phyloP scores from a whole-genome alignment of 2,329 filamentous ascomycete genomes.

The Teratosphaeria destructans region DNA sequence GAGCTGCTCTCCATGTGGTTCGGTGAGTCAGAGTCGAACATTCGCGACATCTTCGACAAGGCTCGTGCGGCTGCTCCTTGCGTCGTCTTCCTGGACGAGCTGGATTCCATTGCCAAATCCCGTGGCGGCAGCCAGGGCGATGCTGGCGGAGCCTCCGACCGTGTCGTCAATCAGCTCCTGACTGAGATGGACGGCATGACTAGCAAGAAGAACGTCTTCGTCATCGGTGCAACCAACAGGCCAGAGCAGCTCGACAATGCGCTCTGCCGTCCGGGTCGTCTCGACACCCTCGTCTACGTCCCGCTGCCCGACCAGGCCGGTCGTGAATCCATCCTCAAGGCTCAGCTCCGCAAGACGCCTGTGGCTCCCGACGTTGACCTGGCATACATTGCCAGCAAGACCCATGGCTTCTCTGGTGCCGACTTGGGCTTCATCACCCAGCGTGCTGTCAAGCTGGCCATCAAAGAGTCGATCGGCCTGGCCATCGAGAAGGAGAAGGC shows the following conservation, averaged over 20 bases:
- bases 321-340: conserved; percentile 80
- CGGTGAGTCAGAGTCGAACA: conserved; percentile 99
- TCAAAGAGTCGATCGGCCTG: conserved; percentile 84
- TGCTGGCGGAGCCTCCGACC: conserved; percentile 94
- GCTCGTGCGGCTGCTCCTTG: conserved; percentile 95
- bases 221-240: conserved; percentile 97
- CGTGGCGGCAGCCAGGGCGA: conserved; percentile 94
- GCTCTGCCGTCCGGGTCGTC: conserved; percentile 94
- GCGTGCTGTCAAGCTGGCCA: conserved; percentile 96
- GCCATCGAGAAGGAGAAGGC: conserved; percentile 89
- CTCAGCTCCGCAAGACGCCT: conserved; percentile 96
- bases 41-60: conserved; percentile 99
- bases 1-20: conserved; percentile 99
- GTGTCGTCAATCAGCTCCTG: conserved; percentile 98
- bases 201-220: conserved; percentile 99
- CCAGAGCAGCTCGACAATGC: conserved; percentile 98
- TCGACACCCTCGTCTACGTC: conserved; percentile 97
- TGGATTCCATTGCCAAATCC: conserved; percentile 98
- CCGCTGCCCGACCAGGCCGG: conserved; percentile 87
- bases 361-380: conserved; percentile 81
- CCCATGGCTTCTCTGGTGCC: conserved; percentile 97
- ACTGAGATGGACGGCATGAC: conserved; percentile 99
- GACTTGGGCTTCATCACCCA: conserved; percentile 99
- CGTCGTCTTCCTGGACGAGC: conserved; percentile 95
- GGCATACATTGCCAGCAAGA: conserved; percentile 87